Percentiles rank a stretch among this genome's conserved stretches.
Evolutionary conservation across 2,329 filamentous ascomycete genomes (phyloP).

Genomic region (Cercospora beticola): DNA sequence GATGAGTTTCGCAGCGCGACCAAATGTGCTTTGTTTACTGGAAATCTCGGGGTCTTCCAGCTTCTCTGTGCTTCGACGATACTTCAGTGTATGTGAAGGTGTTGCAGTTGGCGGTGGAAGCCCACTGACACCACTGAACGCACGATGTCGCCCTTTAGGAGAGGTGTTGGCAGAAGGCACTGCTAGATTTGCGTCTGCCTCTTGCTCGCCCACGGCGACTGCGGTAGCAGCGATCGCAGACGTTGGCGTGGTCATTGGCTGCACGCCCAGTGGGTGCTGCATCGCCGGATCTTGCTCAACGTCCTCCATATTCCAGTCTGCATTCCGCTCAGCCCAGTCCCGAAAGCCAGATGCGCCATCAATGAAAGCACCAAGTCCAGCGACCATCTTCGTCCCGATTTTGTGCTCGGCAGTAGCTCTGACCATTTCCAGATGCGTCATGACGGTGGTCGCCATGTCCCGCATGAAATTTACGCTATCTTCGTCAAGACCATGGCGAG

Average conservation of each 20-base stretch:
- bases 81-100: conserved; percentile 12
- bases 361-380: conserved; percentile 45
- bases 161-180: conserved; percentile 4
- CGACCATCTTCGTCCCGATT: conserved; percentile 55
- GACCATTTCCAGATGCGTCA: conserved; percentile 58
- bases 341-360: conserved; percentile 27
- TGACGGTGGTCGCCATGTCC: conserved; percentile 57
- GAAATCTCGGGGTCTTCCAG: conserved; percentile 17
- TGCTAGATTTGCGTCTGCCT: conserved; percentile 9
- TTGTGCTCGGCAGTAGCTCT: conserved; percentile 41
- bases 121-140: conserved; percentile 11
- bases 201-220: conserved; percentile 20
- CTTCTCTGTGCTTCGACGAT: conserved; percentile 16
- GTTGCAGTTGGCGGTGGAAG: conserved; percentile 6
- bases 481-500: conserved; percentile 51
- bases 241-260: conserved; percentile 18
- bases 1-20: conserved; percentile 50
- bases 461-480: conserved; percentile 57
- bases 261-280: conserved; percentile 21
- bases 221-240: conserved; percentile 23
- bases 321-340: conserved; percentile 25
- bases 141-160: not conserved
- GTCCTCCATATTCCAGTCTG: conserved; percentile 21
- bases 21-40: conserved; percentile 41
- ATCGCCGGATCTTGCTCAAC: conserved; percentile 20